These are phyloP conservation scores for Penicillium riverlandense DNA, from an alignment of 495 filamentous ascomycete genomes.

Conservation along the genomic window DNA sequence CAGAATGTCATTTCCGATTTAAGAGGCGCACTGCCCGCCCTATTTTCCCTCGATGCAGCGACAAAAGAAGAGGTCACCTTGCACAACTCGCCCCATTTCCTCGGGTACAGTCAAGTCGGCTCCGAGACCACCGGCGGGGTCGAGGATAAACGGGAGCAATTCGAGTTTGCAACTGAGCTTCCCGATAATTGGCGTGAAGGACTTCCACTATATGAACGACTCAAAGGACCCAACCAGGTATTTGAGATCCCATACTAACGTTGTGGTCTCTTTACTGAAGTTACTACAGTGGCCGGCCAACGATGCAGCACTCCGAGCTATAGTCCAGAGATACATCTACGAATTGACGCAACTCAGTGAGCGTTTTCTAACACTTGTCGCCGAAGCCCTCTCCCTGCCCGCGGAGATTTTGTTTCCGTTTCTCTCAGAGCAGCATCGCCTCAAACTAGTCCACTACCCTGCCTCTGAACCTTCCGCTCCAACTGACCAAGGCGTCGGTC, in stretches of 20 bases:
- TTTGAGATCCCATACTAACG: neutral
- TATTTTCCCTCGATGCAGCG: conserved; percentile 33
- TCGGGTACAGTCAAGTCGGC: conserved; percentile 45
- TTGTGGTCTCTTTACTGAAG: too few species aligned
- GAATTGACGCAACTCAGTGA: conserved; percentile 38
- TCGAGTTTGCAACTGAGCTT: conserved; percentile 49
- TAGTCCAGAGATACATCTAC: conserved; percentile 37
- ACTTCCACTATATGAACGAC: conserved; percentile 34
- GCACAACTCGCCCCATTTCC: conserved; percentile 45
- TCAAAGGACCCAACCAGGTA: conserved; percentile 48
- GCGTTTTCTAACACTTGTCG: conserved; percentile 42
- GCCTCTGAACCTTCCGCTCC: conserved; percentile 6
- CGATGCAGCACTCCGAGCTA: conserved; percentile 10
- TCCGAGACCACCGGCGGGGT: conserved; percentile 44
- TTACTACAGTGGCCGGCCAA: conserved; percentile 14
- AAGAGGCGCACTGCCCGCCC: conserved; percentile 27
- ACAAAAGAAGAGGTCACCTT: conserved; percentile 36
- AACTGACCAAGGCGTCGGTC: conserved; percentile 39
- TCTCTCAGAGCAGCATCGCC: conserved; percentile 45
- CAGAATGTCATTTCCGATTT: conserved; percentile 25
- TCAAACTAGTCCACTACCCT: conserved; percentile 48
- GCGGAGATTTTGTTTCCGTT: conserved; percentile 42
- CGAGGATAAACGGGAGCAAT: conserved; percentile 45
- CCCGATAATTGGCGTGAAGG: conserved; percentile 25
- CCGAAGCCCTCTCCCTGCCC: conserved; percentile 37